Percentiles rank a stretch among this genome's conserved stretches.
These are phyloP conservation scores for Candida arabinofermentans DNA, from an alignment of 805 yeast genomes.

Conservation along the genomic window DNA sequence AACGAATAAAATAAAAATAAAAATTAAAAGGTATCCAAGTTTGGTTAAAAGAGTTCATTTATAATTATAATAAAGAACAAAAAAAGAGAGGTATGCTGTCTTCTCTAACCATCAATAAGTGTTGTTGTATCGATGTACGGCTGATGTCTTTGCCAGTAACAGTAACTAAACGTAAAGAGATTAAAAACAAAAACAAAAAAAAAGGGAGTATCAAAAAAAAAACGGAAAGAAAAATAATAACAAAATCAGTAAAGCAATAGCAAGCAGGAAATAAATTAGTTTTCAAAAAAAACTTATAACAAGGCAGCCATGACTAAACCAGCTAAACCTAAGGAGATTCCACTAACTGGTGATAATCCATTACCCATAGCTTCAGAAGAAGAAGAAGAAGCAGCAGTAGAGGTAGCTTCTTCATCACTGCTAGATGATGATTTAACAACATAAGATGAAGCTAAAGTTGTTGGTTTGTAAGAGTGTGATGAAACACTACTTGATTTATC, in stretches of 20 bases:
- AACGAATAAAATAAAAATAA: not conserved
- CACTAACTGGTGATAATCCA: conserved; percentile 26
- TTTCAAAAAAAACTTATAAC: conserved; percentile 19
- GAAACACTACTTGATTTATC: conserved; percentile 14
- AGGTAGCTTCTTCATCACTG: conserved; percentile 12
- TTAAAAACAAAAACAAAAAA: not conserved
- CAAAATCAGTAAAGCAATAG: not conserved
- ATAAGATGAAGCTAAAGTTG: conserved; percentile 7
- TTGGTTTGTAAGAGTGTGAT: conserved; percentile 5
- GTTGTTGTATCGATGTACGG: not conserved
- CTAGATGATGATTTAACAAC: conserved; percentile 4
- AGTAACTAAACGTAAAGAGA: not conserved
- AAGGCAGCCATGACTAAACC: conserved; percentile 36
- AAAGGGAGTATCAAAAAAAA: not conserved
- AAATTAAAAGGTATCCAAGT: not conserved
- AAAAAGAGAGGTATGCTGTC: not conserved
- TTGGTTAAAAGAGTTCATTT: not conserved
- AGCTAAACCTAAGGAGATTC: conserved; percentile 31
- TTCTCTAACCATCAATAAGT: conserved; percentile 1
- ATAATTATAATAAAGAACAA: not conserved
- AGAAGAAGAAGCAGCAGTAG: conserved; percentile 11
- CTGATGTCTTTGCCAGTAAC: not conserved
- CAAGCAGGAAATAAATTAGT: not conserved
- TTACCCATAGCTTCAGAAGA: conserved; percentile 29
- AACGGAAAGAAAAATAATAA: not conserved